Conservation (phyloP, 495 filamentous ascomycete species). For the Amniculicola lignicola region DNA sequence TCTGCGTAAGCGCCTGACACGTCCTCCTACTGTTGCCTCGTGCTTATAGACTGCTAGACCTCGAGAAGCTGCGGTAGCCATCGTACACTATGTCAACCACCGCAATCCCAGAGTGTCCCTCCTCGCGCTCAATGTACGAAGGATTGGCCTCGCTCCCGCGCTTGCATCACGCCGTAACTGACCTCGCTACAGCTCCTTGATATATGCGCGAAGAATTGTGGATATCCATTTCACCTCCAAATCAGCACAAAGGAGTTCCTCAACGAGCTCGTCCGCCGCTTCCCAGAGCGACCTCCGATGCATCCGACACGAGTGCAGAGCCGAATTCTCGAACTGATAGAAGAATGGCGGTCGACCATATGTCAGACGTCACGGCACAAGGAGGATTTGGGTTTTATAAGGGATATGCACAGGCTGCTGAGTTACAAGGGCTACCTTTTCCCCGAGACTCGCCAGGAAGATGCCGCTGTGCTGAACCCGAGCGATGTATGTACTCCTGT, state of each 20-base stretch:
- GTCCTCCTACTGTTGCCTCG: background rate
- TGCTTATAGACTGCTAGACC: conserved; percentile 51
- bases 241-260: conserved; percentile 98
- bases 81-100: conserved; percentile 92
- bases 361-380: conserved; percentile 96
- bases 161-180: conserved; percentile 15
- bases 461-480: conserved; percentile 95
- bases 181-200: conserved; percentile 71
- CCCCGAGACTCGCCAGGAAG: conserved; percentile 84
- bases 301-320: conserved; percentile 82
- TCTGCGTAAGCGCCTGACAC: conserved; percentile 59
- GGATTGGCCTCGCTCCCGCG: background rate
- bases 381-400: conserved; percentile 91
- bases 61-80: conserved; percentile 90
- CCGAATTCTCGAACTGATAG: conserved; percentile 92
- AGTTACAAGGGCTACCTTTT: conserved; percentile 97
- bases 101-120: conserved; percentile 93
- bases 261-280: conserved; percentile 94
- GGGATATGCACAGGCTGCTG: conserved; percentile 95
- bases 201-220: conserved; percentile 99
- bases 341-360: conserved; percentile 98
- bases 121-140: conserved; percentile 62
- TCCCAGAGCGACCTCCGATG: conserved; percentile 88
- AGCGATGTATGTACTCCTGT: conserved; percentile 78
- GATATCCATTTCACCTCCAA: conserved; percentile 97